Conservation (phyloP, 2,329 filamentous ascomycete species). For the Zymoseptoria ardabiliae region DNA sequence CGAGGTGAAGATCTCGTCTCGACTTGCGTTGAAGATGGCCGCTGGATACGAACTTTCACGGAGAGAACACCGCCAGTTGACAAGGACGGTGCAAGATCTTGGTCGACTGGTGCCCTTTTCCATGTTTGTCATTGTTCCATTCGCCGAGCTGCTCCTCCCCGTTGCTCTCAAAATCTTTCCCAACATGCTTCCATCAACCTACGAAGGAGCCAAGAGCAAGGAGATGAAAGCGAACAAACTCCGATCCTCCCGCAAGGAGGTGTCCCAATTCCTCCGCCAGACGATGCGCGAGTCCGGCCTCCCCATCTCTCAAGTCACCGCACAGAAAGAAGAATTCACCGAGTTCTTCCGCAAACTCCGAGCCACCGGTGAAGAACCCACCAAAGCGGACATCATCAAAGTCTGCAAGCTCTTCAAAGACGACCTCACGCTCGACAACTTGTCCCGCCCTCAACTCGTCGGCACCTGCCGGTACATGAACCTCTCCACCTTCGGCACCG, state of each 20-base stretch:
- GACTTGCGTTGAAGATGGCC: conserved; percentile 91
- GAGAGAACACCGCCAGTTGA: conserved; percentile 84
- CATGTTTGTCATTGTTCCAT: conserved; percentile 92
- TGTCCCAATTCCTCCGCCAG: conserved; percentile 79
- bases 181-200: conserved; percentile 94
- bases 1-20: conserved; percentile 87
- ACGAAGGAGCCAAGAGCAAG: conserved; percentile 83
- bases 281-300: conserved; percentile 91
- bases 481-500: conserved; percentile 91
- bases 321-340: conserved; percentile 87
- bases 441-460: conserved; percentile 89
- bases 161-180: conserved; percentile 92
- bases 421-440: conserved; percentile 91
- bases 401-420: conserved; percentile 99
- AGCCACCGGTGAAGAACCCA: conserved; percentile 82
- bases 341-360: conserved; percentile 96
- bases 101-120: conserved; percentile 91
- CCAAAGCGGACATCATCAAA: conserved; percentile 87
- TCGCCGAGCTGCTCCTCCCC: conserved; percentile 86
- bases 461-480: conserved; percentile 99
- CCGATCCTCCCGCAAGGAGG: conserved; percentile 82
- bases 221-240: conserved; percentile 79
- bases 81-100: conserved; percentile 88
- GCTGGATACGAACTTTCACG: conserved; percentile 93
- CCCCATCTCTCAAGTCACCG: conserved; percentile 72